A percentile compares a stretch with the other conserved stretches of the same genome.
Conservation (phyloP, 345 rosid species). For the Populus ilicifolia region DNA sequence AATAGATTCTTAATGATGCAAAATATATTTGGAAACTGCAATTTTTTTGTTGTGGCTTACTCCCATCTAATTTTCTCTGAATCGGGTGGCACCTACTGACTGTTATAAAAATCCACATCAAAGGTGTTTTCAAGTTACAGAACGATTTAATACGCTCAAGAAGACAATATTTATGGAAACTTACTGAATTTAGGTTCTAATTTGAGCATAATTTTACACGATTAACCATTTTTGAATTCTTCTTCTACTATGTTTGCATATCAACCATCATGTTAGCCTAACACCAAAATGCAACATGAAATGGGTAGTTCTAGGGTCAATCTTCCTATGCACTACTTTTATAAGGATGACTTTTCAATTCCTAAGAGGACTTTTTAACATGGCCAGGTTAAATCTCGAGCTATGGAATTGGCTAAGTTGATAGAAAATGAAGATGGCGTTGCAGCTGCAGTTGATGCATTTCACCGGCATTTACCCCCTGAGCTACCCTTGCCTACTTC, state of each 20-base stretch:
- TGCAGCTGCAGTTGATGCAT: slow-evolving; percentile 81
- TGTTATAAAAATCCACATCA: background rate
- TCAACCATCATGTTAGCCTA: background rate
- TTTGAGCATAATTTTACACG: background rate
- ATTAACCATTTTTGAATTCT: background rate
- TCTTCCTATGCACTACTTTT: background rate
- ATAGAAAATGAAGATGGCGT: slow-evolving; percentile 96
- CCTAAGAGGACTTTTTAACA: background rate
- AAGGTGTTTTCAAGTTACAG: background rate
- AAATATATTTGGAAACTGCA: background rate
- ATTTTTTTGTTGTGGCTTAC: too few relatives aligned
- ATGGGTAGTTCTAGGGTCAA: background rate
- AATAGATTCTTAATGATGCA: background rate
- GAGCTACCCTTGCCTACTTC: slow-evolving; percentile 55
- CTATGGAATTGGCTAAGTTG: slow-evolving; percentile 62
- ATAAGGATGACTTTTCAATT: background rate
- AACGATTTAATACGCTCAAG: background rate
- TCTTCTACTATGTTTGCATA: background rate
- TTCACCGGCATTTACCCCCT: slow-evolving; percentile 76
- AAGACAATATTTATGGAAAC: background rate
- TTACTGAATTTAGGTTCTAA: background rate
- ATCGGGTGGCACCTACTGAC: background rate
- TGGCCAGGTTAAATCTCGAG: slow-evolving; percentile 65
- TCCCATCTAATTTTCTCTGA: background rate
- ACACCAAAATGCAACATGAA: background rate